These are phyloP conservation scores for Pyrenochaeta sp. DNA, from an alignment of 2,329 filamentous ascomycete genomes.

Conservation along the genomic window DNA sequence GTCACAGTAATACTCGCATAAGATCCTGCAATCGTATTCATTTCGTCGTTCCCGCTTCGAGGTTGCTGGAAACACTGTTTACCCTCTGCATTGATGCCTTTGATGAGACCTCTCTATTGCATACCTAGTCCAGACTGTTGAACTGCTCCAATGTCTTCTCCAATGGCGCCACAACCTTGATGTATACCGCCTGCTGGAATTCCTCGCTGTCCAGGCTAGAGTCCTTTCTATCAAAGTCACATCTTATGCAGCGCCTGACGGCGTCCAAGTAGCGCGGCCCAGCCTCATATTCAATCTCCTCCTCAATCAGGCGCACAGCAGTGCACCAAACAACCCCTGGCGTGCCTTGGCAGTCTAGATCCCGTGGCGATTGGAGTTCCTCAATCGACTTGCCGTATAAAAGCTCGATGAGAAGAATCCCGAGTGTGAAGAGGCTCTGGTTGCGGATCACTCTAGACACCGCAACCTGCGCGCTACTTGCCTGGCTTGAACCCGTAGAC, in stretches of 20 bases:
- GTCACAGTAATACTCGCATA: slow-evolving; percentile 16
- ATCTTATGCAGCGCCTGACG: slow-evolving; percentile 21
- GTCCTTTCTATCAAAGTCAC: slow-evolving; percentile 22
- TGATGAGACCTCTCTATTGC: too few species aligned
- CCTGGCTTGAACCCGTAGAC: not conserved
- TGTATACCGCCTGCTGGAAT: slow-evolving; percentile 22
- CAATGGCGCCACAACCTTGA: slow-evolving; percentile 23
- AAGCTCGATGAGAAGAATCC: slow-evolving; percentile 45
- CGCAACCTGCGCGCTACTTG: not conserved
- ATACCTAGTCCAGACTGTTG: slow-evolving; percentile 15
- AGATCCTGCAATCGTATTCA: slow-evolving; percentile 18
- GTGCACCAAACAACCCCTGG: slow-evolving; percentile 21
- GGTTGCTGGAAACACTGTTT: too few species aligned
- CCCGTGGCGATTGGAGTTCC: slow-evolving; percentile 17
- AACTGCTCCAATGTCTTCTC: slow-evolving; percentile 20
- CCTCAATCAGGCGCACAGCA: slow-evolving; percentile 19
- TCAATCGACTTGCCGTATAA: slow-evolving; percentile 37
- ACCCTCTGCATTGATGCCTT: too few species aligned
- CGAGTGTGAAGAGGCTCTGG: slow-evolving; percentile 41
- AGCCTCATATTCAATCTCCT: slow-evolving; percentile 19
- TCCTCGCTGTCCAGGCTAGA: slow-evolving; percentile 18
- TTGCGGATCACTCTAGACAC: slow-evolving; percentile 30
- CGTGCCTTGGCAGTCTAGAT: slow-evolving; percentile 18
- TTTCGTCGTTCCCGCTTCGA: not conserved
- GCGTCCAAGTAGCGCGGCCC: slow-evolving; percentile 23